Base-by-base conservation (phyloP, 164 flowering plant species). In the Dillenia suffruticosa region DNA sequence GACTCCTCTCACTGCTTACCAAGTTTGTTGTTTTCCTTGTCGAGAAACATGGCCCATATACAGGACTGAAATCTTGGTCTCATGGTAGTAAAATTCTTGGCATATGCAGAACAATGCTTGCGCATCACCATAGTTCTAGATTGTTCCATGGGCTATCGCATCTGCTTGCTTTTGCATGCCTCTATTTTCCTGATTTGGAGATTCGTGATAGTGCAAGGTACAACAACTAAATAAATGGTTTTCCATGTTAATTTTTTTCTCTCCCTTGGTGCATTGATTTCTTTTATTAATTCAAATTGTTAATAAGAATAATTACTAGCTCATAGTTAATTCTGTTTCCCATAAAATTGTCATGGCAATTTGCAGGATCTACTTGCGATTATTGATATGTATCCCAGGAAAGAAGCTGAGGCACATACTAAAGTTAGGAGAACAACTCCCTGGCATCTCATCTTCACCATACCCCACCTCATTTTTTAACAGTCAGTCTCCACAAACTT, bases 181-280 rank as follows among this genome's bases (percentile, higher is more conserved):
- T 87, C 45, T 84, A 77, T 73, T 91, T 94, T 71, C 98, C 98
- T 51, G 97, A 94, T 76, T 56, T 94, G 82, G 97, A 94, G 76
- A 82, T 94, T 68, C 96, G 99, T 65, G 99, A 94, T 63, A 81
- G 77, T 86, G 96, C 97, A 72, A 89, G 97, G 99, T 94, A 81
- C 44, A 62, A 32, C 49, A 8, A 49, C 62, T 48, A 53, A 49
- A 49, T 26, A 26, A 2, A 2, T 32, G 40, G 40, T 32, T 32
- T 32, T 32, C 40, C 40, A 32, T 32, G 9, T 68, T 44, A 1
- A 10, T 51, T 51, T 16, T 9, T 8, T 19, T 51, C 54, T 56
- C 16, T 43, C 44, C 63, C 2, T 16, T 0, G 5, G 24, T n/a
- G 9, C 11, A 52, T 52, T 52, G 9, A 15, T 9, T 11, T 52